Evolutionary conservation across 2,329 filamentous ascomycete genomes (phyloP).

Genomic region (Fusarium ambrosium): DNA sequence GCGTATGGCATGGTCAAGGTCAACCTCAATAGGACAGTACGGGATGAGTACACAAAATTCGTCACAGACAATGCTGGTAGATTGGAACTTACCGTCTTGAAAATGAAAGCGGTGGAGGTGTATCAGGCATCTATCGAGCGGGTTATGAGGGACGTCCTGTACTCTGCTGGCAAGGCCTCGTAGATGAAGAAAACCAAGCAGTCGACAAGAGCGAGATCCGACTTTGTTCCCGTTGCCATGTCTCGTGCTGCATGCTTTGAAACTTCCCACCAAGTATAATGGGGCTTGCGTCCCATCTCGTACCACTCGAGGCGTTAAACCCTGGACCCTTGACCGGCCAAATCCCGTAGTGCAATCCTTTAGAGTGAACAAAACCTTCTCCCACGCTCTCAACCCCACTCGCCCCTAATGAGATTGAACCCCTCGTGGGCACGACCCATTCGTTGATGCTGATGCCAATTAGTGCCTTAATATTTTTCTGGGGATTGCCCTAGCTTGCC

Average conservation of each 20-base stretch:
- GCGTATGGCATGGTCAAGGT: slow-evolving; percentile 19
- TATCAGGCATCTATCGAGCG: slow-evolving; percentile 13
- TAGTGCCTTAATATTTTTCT: neutral
- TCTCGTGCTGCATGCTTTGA: neutral
- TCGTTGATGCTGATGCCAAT: neutral
- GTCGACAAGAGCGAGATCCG: neutral
- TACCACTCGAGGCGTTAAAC: neutral
- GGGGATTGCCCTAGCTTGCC: neutral
- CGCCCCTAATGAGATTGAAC: neutral
- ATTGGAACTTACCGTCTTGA: slow-evolving; percentile 16
- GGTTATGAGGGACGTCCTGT: slow-evolving; percentile 20
- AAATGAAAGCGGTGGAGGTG: slow-evolving; percentile 11
- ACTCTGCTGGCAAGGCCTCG: slow-evolving; percentile 14
- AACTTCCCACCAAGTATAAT: neutral
- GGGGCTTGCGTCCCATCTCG: neutral
- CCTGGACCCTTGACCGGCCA: neutral
- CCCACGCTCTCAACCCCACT: neutral
- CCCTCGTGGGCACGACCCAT: neutral
- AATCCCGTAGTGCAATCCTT: neutral
- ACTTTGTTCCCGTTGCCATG: neutral
- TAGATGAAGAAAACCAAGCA: neutral
- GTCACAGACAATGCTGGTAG: slow-evolving; percentile 11
- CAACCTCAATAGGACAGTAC: slow-evolving; percentile 16
- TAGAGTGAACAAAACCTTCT: neutral
- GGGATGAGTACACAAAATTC: slow-evolving; percentile 18